These are phyloP conservation scores for Malassezia arunalokei DNA, from an alignment of 1,284 basidiomycete genomes.

Conservation along the genomic window DNA sequence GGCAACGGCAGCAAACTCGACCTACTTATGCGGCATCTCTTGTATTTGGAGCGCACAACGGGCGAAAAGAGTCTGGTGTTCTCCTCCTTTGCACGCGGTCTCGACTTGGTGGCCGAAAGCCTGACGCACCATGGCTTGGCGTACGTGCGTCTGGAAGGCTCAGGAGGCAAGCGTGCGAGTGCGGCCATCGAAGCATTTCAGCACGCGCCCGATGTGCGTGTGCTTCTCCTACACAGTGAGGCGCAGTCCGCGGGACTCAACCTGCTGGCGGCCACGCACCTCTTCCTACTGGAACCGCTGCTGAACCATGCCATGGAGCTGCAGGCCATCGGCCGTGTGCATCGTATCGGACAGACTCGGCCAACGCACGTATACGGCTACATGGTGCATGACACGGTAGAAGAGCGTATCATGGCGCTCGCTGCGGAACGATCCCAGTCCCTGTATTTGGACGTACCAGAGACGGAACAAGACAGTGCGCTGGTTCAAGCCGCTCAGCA, in stretches of 20 bases:
- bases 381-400: slow-evolving; percentile 35
- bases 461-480: slow-evolving; percentile 6
- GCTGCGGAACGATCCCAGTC: slow-evolving; percentile 25
- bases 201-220: slow-evolving; percentile 19
- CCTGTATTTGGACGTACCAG: slow-evolving; percentile 19
- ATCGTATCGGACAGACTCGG: slow-evolving; percentile 38
- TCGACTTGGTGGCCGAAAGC: slow-evolving; percentile 34
- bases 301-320: slow-evolving; percentile 35
- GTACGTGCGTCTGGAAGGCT: slow-evolving; percentile 24
- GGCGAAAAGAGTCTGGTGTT: slow-evolving; percentile 40
- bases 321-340: slow-evolving; percentile 38
- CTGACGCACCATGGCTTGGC: slow-evolving; percentile 29
- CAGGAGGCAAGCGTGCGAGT: slow-evolving; percentile 19
- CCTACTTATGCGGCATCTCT: slow-evolving; percentile 29
- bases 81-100: slow-evolving; percentile 35
- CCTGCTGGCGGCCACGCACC: slow-evolving; percentile 27
- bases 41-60: slow-evolving; percentile 18
- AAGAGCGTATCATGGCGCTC: slow-evolving; percentile 28
- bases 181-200: slow-evolving; percentile 23
- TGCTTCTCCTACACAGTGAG: slow-evolving; percentile 41
- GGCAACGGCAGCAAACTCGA: slow-evolving; percentile 39
- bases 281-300: slow-evolving; percentile 39
- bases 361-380: slow-evolving; percentile 33
- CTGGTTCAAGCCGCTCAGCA: slow-evolving; percentile 14
- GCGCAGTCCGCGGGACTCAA: slow-evolving; percentile 38